Percentiles rank a stretch among this genome's conserved stretches.
These are phyloP conservation scores for Colletotrichum ledebouriae DNA, from an alignment of 2,329 filamentous ascomycete genomes.

Conservation along the genomic window DNA sequence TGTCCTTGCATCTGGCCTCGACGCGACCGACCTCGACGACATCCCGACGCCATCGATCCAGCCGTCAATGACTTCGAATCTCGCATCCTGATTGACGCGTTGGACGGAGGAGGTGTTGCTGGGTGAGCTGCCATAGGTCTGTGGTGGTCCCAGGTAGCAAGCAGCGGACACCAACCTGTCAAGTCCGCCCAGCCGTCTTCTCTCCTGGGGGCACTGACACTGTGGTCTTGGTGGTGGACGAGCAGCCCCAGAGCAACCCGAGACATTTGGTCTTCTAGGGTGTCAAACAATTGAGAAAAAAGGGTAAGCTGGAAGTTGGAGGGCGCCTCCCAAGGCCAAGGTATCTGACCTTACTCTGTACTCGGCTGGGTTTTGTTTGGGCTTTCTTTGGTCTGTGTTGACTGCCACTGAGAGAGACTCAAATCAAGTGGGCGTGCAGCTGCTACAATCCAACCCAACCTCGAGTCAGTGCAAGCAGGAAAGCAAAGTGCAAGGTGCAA, in stretches of 20 bases:
- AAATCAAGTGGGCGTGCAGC: conserved; percentile 11
- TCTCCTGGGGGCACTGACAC: conserved; percentile 18
- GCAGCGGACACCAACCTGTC: conserved; percentile 18
- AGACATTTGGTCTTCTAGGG: conserved; percentile 20
- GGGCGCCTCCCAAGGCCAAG: conserved; percentile 7
- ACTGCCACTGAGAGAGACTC: neutral
- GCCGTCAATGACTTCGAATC: conserved; percentile 37
- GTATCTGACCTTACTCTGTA: too few relatives aligned
- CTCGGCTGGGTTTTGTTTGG: too few relatives aligned
- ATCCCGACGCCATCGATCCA: neutral
- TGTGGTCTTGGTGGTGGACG: conserved; percentile 22
- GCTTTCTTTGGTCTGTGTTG: neutral
- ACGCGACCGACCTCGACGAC: conserved; percentile 21
- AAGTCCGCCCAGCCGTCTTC: conserved; percentile 9
- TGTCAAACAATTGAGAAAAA: neutral
- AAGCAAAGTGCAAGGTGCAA: conserved; percentile 18
- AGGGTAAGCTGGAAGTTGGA: conserved; percentile 7
- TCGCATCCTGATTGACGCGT: conserved; percentile 32
- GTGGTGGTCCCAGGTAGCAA: conserved; percentile 44
- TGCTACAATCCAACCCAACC: conserved; percentile 9
- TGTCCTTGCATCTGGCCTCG: conserved; percentile 14
- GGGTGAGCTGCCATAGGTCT: conserved; percentile 57
- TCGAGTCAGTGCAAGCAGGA: conserved; percentile 15
- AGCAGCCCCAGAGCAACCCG: conserved; percentile 35
- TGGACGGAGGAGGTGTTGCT: conserved; percentile 44